Base-by-base conservation (phyloP, 2,329 filamentous ascomycete genomes). In the Colletotrichum theobromicola region DNA sequence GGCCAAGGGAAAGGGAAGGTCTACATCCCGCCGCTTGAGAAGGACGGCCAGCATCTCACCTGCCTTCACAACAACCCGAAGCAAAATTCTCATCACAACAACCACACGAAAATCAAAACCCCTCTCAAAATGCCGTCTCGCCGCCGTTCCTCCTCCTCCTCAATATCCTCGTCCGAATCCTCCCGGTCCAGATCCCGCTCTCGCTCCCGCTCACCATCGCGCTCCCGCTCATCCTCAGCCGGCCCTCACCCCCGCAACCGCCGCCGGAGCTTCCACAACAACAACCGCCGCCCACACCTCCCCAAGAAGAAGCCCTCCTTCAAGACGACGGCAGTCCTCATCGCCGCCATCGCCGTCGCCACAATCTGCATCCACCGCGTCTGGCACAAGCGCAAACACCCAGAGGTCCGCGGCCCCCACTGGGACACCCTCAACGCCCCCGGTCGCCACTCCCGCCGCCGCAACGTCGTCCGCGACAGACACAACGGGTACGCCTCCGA, bases 311-410 rank as follows among this genome's bases (percentile, higher is more conserved):
- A 77, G 53, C 77, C 81, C 30, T 26, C 62, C 69, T 77, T 83
- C 74, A 82, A 83, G 72, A 80, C 79, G 18, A 80, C 83, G 0
- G 79, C 81, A 16, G 76, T 81, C 13, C 77, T 84, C 28, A 75
- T 84, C 34, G 83, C 82, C 12, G 81, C 81, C 34, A 80, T 84
- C 18, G 83, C 83, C 35, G 78, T 84, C 35, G 82, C 82, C 28
- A 79, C 82, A 13, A 77, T 84, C 55, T 76, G 83, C 46, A 81
- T 82, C 50, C 82, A 81, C 76, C 83, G 81, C 68, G 77, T 83
- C 76, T 84, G 83, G 83, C 81, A 82, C 34, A 83, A 82, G 75
- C 75, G 79, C 55, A 37, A 79, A 24, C 77, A 82, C 67, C 79
- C 79, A 15, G 80, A 77, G 21, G 77, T 80, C 32, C 79, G 82